phyloP scores from a whole-genome alignment of 2,329 filamentous ascomycete genomes.

The Proliferodiscus dingleyae region DNA sequence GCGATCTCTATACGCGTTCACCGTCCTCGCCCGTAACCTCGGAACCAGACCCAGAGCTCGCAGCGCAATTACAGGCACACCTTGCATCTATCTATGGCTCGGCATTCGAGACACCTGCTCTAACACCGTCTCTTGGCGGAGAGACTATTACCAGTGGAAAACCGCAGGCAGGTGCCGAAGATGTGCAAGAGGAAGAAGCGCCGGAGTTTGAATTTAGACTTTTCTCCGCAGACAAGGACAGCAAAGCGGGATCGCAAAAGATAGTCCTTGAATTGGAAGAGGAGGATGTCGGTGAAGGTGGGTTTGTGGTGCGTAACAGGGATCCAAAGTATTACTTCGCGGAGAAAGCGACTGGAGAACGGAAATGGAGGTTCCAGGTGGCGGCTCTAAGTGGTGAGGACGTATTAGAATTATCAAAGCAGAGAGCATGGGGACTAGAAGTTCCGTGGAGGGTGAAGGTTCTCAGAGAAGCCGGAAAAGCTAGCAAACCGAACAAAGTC shows the following conservation, averaged over 20 bases:
- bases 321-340: conserved; percentile 48
- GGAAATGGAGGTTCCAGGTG: conserved; percentile 37
- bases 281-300: conserved; percentile 35
- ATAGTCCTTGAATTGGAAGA: conserved; percentile 45
- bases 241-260: conserved; percentile 36
- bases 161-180: conserved; percentile 4
- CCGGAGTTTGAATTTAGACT: conserved; percentile 52
- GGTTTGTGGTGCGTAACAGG: conserved; percentile 37
- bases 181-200: conserved; percentile 29
- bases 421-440: conserved; percentile 52
- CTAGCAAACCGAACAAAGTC: conserved; percentile 17
- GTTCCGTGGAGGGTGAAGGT: conserved; percentile 54
- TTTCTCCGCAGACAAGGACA: conserved; percentile 37
- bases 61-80: conserved; percentile 15
- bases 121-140: neutral
- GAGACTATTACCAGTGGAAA: neutral
- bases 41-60: conserved; percentile 23
- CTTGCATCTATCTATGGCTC: conserved; percentile 25
- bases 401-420: conserved; percentile 40
- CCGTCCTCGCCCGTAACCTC: conserved; percentile 15
- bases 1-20: conserved; percentile 42
- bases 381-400: conserved; percentile 50
- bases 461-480: conserved; percentile 32
- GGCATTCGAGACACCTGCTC: neutral
- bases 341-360: conserved; percentile 33